phyloP scores from a whole-genome alignment of 805 yeast genomes.

The Metschnikowia chrysomelidarum region DNA sequence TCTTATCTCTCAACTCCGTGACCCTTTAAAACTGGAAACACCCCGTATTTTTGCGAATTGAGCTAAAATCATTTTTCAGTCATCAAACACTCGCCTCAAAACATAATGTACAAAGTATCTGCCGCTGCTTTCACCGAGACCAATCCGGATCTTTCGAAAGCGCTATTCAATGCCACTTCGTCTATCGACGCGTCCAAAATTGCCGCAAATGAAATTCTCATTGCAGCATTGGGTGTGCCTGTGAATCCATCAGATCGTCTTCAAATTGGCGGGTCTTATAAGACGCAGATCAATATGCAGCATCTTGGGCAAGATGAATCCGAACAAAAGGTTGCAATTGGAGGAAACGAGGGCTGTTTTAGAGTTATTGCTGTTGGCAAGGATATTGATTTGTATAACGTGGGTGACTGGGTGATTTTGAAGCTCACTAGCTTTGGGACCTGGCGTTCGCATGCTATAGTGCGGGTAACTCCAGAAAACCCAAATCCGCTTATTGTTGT shows the following conservation, averaged over 20 bases:
- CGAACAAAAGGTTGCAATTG: conserved; percentile 52
- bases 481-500: conserved; percentile 16
- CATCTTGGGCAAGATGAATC: conserved; percentile 38
- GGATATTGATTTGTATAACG: conserved; percentile 42
- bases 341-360: conserved; percentile 93
- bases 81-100: too few relatives aligned
- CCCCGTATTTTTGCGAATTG: too few relatives aligned
- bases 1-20: too few relatives aligned
- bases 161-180: conserved; percentile 20
- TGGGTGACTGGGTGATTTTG: conserved; percentile 36
- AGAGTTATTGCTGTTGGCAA: conserved; percentile 75
- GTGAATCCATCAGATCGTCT: conserved; percentile 88
- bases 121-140: conserved; percentile 28
- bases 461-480: conserved; percentile 10
- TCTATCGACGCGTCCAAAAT: conserved; percentile 24
- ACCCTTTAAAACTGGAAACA: too few relatives aligned
- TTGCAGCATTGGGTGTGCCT: conserved; percentile 76
- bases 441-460: conserved; percentile 25
- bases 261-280: conserved; percentile 84
- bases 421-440: conserved; percentile 22
- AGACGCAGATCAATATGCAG: conserved; percentile 56
- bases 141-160: conserved; percentile 21
- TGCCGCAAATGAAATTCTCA: conserved; percentile 45
- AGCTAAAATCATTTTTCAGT: too few relatives aligned
- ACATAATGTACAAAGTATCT: conserved; percentile 20